Percentiles rank a stretch among this genome's conserved stretches.
These are phyloP conservation scores for Syzygium aromaticum DNA, from an alignment of 345 rosid genomes.

Conservation along the genomic window DNA sequence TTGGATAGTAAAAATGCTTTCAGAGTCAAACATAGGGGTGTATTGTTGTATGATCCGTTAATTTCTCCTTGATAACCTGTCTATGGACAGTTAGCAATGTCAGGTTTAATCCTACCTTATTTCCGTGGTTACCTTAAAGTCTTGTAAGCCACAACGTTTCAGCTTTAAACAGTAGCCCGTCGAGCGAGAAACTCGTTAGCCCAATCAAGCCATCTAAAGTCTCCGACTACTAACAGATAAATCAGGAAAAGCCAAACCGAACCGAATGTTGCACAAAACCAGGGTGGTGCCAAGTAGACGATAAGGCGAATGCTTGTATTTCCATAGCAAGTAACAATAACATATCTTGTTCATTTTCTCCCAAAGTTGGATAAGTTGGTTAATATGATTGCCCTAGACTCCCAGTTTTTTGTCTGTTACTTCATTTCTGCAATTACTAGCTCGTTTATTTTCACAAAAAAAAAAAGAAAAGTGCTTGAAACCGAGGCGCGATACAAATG, in stretches of 20 bases:
- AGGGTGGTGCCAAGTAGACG: too few relatives aligned
- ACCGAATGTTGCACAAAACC: neutral
- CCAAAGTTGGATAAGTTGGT: neutral
- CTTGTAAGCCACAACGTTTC: too few relatives aligned
- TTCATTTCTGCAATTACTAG: neutral
- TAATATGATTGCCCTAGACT: neutral
- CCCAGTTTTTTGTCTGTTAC: neutral
- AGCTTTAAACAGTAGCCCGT: neutral
- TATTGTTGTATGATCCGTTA: neutral
- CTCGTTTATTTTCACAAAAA: neutral
- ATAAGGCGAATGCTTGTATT: neutral
- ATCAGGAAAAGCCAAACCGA: neutral
- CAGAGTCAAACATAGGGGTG: neutral
- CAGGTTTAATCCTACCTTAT: neutral
- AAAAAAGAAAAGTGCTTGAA: neutral
- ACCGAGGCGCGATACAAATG: neutral
- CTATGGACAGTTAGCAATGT: neutral
- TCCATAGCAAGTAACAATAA: neutral
- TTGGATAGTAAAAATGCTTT: neutral
- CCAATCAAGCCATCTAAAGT: too few relatives aligned
- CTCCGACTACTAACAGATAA: neutral
- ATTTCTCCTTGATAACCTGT: neutral
- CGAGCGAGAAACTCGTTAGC: too few relatives aligned
- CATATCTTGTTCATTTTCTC: neutral
- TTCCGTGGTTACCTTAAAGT: neutral